Evolutionary conservation across 2,329 filamentous ascomycete genomes (phyloP).

Genomic region (Orbilia javanica): DNA sequence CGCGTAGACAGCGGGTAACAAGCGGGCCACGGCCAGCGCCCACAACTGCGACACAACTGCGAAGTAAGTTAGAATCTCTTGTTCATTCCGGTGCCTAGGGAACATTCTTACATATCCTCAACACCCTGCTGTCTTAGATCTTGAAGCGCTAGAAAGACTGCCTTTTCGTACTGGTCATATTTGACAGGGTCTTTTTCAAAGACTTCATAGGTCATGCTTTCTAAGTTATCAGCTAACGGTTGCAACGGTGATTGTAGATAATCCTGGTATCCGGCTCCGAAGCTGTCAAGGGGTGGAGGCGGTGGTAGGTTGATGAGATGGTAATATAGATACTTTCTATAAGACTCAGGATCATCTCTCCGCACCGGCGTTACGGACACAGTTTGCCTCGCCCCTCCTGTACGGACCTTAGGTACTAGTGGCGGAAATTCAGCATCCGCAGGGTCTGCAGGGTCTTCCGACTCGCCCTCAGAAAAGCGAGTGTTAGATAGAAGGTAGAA

Average conservation of each 20-base stretch:
- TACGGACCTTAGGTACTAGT: conserved; percentile 54
- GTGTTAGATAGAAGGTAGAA: conserved; percentile 75
- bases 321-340: conserved; percentile 85
- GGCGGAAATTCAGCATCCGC: conserved; percentile 61
- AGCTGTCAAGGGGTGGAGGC: conserved; percentile 73
- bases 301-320: conserved; percentile 84
- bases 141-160: conserved; percentile 81
- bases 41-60: conserved; percentile 82
- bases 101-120: conserved; percentile 45
- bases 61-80: neutral
- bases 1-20: conserved; percentile 85
- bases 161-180: conserved; percentile 93
- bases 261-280: conserved; percentile 83
- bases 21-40: conserved; percentile 93
- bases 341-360: conserved; percentile 72
- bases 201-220: conserved; percentile 97
- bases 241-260: conserved; percentile 96
- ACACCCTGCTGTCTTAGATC: conserved; percentile 78
- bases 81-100: neutral
- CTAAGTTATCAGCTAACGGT: conserved; percentile 93
- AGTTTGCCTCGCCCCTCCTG: conserved; percentile 29
- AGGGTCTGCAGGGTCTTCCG: conserved; percentile 61
- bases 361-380: conserved; percentile 63
- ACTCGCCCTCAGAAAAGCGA: conserved; percentile 65
- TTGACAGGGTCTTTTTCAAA: conserved; percentile 99